Percentiles rank a stretch among this genome's conserved stretches.
Conservation (phyloP, 257 asterid species). For the Anisodus acutangulus region DNA sequence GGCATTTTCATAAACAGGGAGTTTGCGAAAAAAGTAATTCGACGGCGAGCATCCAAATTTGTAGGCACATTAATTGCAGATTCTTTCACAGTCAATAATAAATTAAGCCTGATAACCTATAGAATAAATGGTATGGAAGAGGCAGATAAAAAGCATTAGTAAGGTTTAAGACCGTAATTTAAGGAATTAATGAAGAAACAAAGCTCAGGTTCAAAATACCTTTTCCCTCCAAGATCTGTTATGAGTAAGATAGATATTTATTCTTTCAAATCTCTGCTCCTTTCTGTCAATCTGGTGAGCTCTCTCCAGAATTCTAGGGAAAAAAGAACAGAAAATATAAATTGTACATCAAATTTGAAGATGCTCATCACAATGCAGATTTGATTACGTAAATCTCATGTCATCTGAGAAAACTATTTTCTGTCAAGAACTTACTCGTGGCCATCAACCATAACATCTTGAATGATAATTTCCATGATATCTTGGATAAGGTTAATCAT, state of each 20-base stretch:
- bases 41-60: slow-evolving; percentile 94
- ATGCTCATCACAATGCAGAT: slow-evolving; percentile 31
- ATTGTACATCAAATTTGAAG: slow-evolving; percentile 31
- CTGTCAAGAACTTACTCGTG: slow-evolving; percentile 58
- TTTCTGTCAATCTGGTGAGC: slow-evolving; percentile 48
- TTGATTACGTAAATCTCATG: not conserved
- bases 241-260: slow-evolving; percentile 57
- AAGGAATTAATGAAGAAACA: slow-evolving; percentile 24
- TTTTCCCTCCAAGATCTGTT: slow-evolving; percentile 84
- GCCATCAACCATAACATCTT: slow-evolving; percentile 84
- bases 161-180: slow-evolving; percentile 10
- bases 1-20: slow-evolving; percentile 98
- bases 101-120: slow-evolving; percentile 93
- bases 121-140: slow-evolving; percentile 30
- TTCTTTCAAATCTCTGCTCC: slow-evolving; percentile 80
- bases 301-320: slow-evolving; percentile 59
- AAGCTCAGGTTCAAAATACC: slow-evolving; percentile 50
- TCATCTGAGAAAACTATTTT: slow-evolving; percentile 15
- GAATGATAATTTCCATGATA: slow-evolving; percentile 79
- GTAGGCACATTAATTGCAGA: slow-evolving; percentile 94
- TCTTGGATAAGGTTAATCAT: slow-evolving; percentile 88
- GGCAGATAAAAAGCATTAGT: slow-evolving; percentile 23
- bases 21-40: slow-evolving; percentile 93
- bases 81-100: slow-evolving; percentile 94
- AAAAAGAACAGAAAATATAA: slow-evolving; percentile 35